These are phyloP conservation scores for Trametes polyzona DNA, from an alignment of 1,284 basidiomycete genomes.

Conservation along the genomic window DNA sequence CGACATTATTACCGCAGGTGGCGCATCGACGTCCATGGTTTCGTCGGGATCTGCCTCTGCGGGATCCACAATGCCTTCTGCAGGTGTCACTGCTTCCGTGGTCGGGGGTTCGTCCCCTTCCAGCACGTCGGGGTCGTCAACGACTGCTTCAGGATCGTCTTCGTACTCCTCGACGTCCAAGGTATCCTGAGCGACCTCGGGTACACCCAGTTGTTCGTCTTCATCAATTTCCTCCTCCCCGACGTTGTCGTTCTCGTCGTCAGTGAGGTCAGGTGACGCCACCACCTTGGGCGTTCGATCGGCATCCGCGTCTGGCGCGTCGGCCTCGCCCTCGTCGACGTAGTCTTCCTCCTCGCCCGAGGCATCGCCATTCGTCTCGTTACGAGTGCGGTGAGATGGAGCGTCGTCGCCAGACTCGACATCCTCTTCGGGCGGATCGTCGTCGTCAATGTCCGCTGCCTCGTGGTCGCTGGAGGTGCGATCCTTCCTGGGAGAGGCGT, in stretches of 20 bases:
- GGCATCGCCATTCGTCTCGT: conserved; percentile 22
- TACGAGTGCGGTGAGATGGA: conserved; percentile 1
- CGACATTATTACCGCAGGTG: conserved; percentile 42
- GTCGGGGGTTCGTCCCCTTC: conserved; percentile 30
- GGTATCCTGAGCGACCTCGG: conserved; percentile 32
- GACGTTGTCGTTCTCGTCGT: conserved; percentile 30
- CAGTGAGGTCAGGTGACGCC: conserved; percentile 31
- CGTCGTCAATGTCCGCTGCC: conserved; percentile 26
- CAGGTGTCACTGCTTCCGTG: conserved; percentile 24
- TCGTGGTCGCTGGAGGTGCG: conserved; percentile 25
- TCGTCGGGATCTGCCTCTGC: conserved; percentile 32
- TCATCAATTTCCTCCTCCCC: conserved; percentile 34
- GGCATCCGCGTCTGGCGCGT: conserved; percentile 17
- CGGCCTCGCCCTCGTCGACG: conserved; percentile 31
- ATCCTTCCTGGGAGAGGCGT: conserved; percentile 10
- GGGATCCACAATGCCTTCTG: conserved; percentile 29
- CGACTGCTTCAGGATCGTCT: conserved; percentile 33
- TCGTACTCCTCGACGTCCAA: conserved; percentile 31
- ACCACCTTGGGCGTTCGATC: conserved; percentile 25
- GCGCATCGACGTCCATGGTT: conserved; percentile 44
- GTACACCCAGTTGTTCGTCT: conserved; percentile 31
- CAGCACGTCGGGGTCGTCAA: conserved; percentile 43
- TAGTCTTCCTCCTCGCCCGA: conserved; percentile 37
- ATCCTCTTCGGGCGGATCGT: conserved; percentile 20
- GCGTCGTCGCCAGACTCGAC: conserved; percentile 22